Conservation (phyloP, 495 filamentous ascomycete genomes). For the Poronia punctata region DNA sequence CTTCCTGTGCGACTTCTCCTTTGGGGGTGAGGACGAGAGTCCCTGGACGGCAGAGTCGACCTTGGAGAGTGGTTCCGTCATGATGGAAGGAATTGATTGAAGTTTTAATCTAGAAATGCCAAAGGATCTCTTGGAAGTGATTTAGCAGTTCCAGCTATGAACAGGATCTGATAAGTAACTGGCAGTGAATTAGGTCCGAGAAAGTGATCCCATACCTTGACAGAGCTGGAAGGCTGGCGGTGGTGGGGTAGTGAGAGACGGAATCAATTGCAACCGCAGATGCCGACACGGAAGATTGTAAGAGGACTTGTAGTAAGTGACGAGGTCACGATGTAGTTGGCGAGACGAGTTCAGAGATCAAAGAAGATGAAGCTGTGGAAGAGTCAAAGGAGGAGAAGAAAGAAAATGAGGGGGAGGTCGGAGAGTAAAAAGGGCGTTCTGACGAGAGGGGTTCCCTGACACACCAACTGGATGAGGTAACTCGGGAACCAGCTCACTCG, state of each 20-base stretch:
- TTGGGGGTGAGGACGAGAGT: slow-evolving; percentile 58
- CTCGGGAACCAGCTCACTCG: too few relatives aligned
- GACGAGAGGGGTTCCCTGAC: slow-evolving; percentile 17
- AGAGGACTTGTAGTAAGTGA: too few relatives aligned
- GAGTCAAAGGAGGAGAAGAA: slow-evolving; percentile 18
- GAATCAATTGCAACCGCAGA: too few relatives aligned
- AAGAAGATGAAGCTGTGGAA: slow-evolving; percentile 21
- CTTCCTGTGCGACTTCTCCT: slow-evolving; percentile 61
- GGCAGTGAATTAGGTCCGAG: too few relatives aligned
- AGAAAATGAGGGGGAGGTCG: slow-evolving; percentile 18
- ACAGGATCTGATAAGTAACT: too few relatives aligned
- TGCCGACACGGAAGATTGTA: too few relatives aligned
- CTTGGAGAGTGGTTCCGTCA: slow-evolving; percentile 68
- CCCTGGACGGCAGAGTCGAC: slow-evolving; percentile 83
- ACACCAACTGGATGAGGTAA: too few relatives aligned
- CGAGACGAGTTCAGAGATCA: slow-evolving; percentile 1
- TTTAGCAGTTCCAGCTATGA: slow-evolving; percentile 2
- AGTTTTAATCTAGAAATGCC: slow-evolving; percentile 4
- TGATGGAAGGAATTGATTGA: slow-evolving; percentile 34
- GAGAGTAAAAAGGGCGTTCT: slow-evolving; percentile 17
- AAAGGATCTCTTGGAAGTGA: slow-evolving; percentile 7
- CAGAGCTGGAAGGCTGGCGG: too few relatives aligned
- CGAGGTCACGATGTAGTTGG: not conserved
- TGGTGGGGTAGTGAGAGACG: too few relatives aligned
- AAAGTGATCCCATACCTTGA: too few relatives aligned